Base-by-base conservation (phyloP, 306 rosid species). In the Fragaria ananassa region DNA sequence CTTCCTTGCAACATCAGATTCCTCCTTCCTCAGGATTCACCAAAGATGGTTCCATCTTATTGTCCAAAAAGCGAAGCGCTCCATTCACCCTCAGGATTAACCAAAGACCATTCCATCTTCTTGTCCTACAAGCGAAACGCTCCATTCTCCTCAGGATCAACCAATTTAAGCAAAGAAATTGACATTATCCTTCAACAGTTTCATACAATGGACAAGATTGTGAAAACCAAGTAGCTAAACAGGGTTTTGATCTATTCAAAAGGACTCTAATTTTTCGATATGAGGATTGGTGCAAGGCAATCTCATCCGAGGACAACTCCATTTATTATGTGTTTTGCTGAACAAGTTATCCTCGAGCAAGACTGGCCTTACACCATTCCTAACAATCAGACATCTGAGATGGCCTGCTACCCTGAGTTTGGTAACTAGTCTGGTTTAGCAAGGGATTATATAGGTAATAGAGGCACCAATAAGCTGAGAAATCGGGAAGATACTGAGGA, bases 51-150 rank as follows among this genome's bases (percentile, higher is more conserved):
- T 71, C 68, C 14, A 19, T 62, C 12, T 60, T 79, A 74, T 79
- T 74, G 65, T 60, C 29, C 39, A 47, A 75, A 35, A 46, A 35
- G 15, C 50, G 74, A 70, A 21, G 53, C 50, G 71, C 75, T 62
- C 68, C 79, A 71, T 44, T 50, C 73, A 74, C 85, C 85, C 68
- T 77, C 80, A 70, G 61, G 74, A 29, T 65, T 90, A 78, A 62
- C 78, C 91, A 82, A 89, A 31, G 35, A 31, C 35, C 35, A 31
- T 50, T 71, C 68, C 14, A 19, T 62, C 12, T 60, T 79, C 76
- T 79, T 77, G 65, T 60, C 37, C 39, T 42, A 75, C 27, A 46
- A 35, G 15, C 46, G 74, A 70, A 21, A 47, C 50, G 71, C 75
- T 62, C 68, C 79, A 71, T 37, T 50, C 73, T 31, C 85, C 68